A percentile compares a stretch with the other conserved stretches of the same genome.
Conservation (phyloP, 768 basidiomycete genomes). For the Cyathus striatus region DNA sequence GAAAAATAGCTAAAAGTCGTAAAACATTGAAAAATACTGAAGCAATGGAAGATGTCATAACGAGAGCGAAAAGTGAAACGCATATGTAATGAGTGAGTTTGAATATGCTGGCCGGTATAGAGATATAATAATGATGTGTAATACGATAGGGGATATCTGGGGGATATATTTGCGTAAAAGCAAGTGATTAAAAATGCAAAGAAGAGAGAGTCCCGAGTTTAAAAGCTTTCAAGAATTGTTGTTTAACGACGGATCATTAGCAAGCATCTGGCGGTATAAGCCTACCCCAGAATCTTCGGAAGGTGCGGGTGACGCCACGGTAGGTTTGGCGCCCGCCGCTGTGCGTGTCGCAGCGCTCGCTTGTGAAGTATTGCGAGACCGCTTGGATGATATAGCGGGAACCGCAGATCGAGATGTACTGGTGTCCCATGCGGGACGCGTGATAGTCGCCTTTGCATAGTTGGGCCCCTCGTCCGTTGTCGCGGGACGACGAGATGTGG, state of each 20-base stretch:
- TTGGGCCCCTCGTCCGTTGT: slow-evolving; percentile 61
- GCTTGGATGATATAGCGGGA: slow-evolving; percentile 43
- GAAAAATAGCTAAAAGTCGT: background rate
- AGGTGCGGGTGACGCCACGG: slow-evolving; percentile 66
- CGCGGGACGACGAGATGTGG: slow-evolving; percentile 36
- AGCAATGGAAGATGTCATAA: no score
- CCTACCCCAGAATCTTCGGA: slow-evolving; percentile 82
- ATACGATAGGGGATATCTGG: background rate
- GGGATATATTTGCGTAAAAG: slow-evolving; percentile 21
- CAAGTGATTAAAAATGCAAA: slow-evolving; percentile 9
- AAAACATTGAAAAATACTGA: background rate
- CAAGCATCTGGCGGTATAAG: slow-evolving; percentile 77
- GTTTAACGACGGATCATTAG: slow-evolving; percentile 67
- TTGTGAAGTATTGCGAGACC: slow-evolving; percentile 69
- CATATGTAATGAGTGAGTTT: slow-evolving; percentile 3
- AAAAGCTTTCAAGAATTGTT: slow-evolving; percentile 24
- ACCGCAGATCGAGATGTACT: slow-evolving; percentile 43
- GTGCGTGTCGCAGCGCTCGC: slow-evolving; percentile 54
- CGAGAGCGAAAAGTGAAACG: no score
- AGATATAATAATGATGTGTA: background rate
- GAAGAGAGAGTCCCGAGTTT: slow-evolving; percentile 7
- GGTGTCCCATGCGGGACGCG: slow-evolving; percentile 69
- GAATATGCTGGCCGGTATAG: slow-evolving; percentile 2
- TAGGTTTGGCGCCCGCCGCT: slow-evolving; percentile 28
- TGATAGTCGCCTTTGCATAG: slow-evolving; percentile 68